These are phyloP conservation scores for Rhizophagus sp. DNA, from an alignment of 192 early-diverging fungal genomes.

Conservation along the genomic window DNA sequence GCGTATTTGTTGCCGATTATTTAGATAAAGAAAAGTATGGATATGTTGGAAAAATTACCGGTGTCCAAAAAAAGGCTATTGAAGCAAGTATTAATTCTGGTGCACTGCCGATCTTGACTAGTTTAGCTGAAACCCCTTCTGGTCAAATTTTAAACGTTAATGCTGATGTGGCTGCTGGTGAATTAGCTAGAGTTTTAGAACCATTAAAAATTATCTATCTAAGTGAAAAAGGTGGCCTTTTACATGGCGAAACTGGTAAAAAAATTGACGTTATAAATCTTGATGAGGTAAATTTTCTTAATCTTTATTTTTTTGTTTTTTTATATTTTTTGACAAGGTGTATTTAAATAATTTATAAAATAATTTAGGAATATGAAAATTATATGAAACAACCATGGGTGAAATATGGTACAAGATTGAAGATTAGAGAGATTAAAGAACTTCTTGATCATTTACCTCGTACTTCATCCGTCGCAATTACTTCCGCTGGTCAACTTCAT, in stretches of 20 bases:
- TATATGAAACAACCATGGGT: constrained; percentile 96
- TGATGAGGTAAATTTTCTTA: constrained; percentile 74
- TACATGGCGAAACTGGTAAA: constrained; percentile 92
- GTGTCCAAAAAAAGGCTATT: constrained; percentile 91
- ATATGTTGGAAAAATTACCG: constrained; percentile 87
- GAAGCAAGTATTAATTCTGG: constrained; percentile 93
- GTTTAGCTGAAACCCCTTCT: constrained; percentile 90
- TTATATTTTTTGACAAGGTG: not conserved
- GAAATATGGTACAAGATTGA: constrained; percentile 96
- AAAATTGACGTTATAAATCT: constrained; percentile 97
- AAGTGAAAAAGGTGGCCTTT: constrained; percentile 97
- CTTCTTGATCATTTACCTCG: constrained; percentile 93
- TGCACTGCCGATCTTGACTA: constrained; percentile 93
- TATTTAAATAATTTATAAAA: constrained; percentile 2
- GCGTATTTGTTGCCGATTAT: constrained; percentile 96
- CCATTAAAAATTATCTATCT: constrained; percentile 97
- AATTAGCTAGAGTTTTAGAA: constrained; percentile 93
- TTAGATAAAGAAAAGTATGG: constrained; percentile 95
- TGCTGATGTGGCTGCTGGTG: constrained; percentile 97
- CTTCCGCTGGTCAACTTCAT: constrained; percentile 97
- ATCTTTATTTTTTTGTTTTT: not conserved
- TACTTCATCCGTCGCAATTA: constrained; percentile 98
- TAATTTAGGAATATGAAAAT: constrained; percentile 85
- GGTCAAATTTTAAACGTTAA: constrained; percentile 99
- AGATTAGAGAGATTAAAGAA: constrained; percentile 97